Conservation (phyloP, 192 early-diverging fungal genomes). For the Gigaspora rosea region DNA sequence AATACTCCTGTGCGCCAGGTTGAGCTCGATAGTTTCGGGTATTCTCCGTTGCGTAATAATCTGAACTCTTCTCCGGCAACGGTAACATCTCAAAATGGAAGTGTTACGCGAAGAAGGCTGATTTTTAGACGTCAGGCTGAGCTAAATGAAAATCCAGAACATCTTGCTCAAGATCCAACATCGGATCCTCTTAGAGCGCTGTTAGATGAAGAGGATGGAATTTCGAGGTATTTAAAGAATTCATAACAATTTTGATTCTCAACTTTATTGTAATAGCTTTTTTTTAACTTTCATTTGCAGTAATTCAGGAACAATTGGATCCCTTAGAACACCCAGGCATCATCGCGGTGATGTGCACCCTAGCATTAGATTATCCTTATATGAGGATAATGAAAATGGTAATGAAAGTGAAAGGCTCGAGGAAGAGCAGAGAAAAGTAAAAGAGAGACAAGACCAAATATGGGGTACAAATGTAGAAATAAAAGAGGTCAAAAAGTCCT, state of each 20-base stretch:
- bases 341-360: too few relatives aligned
- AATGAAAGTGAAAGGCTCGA: not conserved
- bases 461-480: constrained; percentile 96
- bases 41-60: too few relatives aligned
- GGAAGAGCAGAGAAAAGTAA: not conserved
- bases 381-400: not conserved
- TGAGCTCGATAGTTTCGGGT: too few relatives aligned
- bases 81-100: too few relatives aligned
- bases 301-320: not conserved
- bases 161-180: not conserved
- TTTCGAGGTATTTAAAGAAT: not conserved
- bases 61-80: too few relatives aligned
- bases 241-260: not conserved
- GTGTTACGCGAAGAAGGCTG: too few relatives aligned
- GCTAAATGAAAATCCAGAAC: not conserved
- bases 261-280: not conserved
- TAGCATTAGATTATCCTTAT: not conserved
- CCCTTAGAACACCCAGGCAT: too few relatives aligned
- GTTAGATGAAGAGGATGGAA: not conserved
- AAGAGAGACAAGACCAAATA: constrained; percentile 47
- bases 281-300: not conserved
- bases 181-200: not conserved
- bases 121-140: not conserved
- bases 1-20: too few relatives aligned
- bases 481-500: constrained; percentile 74